These are phyloP conservation scores for Podospora fimiseda DNA, from an alignment of 495 filamentous ascomycete species.

Conservation along the genomic window DNA sequence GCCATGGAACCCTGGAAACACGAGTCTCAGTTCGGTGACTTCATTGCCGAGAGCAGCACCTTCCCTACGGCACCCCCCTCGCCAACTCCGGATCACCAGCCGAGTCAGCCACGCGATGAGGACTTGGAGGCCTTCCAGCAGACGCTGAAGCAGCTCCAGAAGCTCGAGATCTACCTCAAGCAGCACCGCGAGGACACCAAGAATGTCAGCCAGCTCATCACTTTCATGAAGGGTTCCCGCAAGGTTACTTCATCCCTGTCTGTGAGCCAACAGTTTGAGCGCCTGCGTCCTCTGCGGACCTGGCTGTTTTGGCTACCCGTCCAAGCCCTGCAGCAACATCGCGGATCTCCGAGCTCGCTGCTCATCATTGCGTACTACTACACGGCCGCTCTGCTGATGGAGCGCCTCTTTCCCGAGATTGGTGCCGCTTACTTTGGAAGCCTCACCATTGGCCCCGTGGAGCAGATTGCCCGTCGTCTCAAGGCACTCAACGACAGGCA, in stretches of 20 bases:
- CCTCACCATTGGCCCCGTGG: slow-evolving; percentile 65
- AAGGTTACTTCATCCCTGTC: slow-evolving; percentile 65
- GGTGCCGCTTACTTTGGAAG: slow-evolving; percentile 81
- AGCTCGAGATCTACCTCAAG: slow-evolving; percentile 62
- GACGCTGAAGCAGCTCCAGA: slow-evolving; percentile 62
- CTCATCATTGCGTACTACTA: slow-evolving; percentile 89
- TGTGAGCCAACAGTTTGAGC: slow-evolving; percentile 76
- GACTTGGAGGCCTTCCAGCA: slow-evolving; percentile 61
- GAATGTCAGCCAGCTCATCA: slow-evolving; percentile 69
- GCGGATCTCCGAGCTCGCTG: slow-evolving; percentile 58
- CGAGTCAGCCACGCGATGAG: slow-evolving; percentile 53
- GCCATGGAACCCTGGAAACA: slow-evolving; percentile 92
- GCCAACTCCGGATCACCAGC: slow-evolving; percentile 51
- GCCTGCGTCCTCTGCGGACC: slow-evolving; percentile 73
- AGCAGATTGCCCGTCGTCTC: slow-evolving; percentile 66
- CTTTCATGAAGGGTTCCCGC: slow-evolving; percentile 73
- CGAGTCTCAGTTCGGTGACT: slow-evolving; percentile 76
- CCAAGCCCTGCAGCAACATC: slow-evolving; percentile 52
- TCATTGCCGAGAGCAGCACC: slow-evolving; percentile 69
- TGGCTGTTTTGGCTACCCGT: slow-evolving; percentile 97
- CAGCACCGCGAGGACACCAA: slow-evolving; percentile 68
- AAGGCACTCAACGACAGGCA: slow-evolving; percentile 39
- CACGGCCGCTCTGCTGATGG: slow-evolving; percentile 75
- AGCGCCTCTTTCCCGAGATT: slow-evolving; percentile 84
- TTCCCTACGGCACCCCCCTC: slow-evolving; percentile 58